Percentiles rank a stretch among this genome's conserved stretches.
Evolutionary conservation across 441 rosid species (phyloP).

Genomic region (Hura crepitans): DNA sequence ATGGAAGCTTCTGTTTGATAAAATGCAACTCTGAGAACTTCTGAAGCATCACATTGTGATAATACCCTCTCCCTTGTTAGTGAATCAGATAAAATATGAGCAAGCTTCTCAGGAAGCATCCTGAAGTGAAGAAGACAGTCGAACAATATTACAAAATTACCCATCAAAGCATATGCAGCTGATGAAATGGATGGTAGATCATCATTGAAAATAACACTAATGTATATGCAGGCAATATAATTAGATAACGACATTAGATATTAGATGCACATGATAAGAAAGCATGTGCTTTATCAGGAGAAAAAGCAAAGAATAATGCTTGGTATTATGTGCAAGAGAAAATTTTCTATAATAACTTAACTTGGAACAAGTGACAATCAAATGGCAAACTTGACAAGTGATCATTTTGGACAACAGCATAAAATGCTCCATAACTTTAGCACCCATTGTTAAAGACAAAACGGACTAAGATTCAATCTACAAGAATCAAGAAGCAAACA

Average conservation of each 20-base stretch:
- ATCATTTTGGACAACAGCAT: not conserved
- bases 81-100: slow-evolving; percentile 67
- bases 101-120: slow-evolving; percentile 72
- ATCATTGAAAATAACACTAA: not conserved
- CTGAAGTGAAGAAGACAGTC: slow-evolving; percentile 34
- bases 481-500: not conserved
- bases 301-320: not conserved
- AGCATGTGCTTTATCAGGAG: not conserved
- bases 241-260: not conserved
- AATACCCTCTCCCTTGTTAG: slow-evolving; percentile 60
- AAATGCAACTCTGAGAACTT: slow-evolving; percentile 71
- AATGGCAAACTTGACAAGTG: not conserved
- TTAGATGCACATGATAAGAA: not conserved
- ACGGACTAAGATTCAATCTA: not conserved
- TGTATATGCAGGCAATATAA: not conserved
- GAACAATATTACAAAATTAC: not conserved
- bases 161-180: not conserved
- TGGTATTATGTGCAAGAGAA: not conserved
- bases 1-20: slow-evolving; percentile 75
- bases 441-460: not conserved
- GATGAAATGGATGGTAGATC: not conserved
- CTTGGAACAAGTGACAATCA: not conserved
- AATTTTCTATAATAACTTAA: not conserved
- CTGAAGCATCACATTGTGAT: slow-evolving; percentile 70
- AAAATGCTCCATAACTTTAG: not conserved